A percentile compares a stretch with the other conserved stretches of the same genome.
Conservation (phyloP, 345 rosid genomes). For the Litchi chinensis region DNA sequence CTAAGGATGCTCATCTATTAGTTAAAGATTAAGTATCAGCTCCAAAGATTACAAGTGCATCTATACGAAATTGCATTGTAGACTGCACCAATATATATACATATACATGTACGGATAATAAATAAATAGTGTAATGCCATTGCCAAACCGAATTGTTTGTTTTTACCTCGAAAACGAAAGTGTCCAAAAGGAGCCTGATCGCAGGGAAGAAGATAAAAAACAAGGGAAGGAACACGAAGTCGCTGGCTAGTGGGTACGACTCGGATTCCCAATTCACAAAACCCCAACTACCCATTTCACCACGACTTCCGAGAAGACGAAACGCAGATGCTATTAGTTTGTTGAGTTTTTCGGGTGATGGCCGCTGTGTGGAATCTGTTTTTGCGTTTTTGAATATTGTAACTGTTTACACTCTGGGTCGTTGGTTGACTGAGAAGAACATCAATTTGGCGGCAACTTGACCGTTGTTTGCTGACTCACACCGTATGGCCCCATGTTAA, state of each 20-base stretch:
- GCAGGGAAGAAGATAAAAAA: slow-evolving; percentile 43
- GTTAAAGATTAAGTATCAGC: too few relatives aligned
- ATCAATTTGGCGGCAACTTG: not conserved
- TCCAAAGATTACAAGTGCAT: too few relatives aligned
- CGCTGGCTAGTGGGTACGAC: slow-evolving; percentile 37
- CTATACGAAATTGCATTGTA: too few relatives aligned
- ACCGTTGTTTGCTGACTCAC: not conserved
- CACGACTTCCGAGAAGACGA: not conserved
- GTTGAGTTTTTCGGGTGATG: not conserved
- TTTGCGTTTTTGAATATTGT: too few relatives aligned
- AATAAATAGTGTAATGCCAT: not conserved
- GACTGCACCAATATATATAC: too few relatives aligned
- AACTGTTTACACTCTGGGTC: too few relatives aligned
- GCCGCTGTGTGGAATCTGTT: not conserved
- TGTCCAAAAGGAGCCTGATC: slow-evolving; percentile 43
- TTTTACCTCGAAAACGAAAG: slow-evolving; percentile 46
- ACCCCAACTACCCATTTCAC: slow-evolving; percentile 21
- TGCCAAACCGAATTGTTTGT: too few relatives aligned
- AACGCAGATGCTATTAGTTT: not conserved
- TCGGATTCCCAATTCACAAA: slow-evolving; percentile 45
- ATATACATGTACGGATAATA: too few relatives aligned
- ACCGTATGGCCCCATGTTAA: not conserved
- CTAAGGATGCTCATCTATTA: too few relatives aligned
- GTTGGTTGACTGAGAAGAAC: too few relatives aligned
- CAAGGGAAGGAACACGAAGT: slow-evolving; percentile 38